These are phyloP conservation scores for Anisogramma anomala DNA, from an alignment of 2,329 filamentous ascomycete species.

Conservation along the genomic window DNA sequence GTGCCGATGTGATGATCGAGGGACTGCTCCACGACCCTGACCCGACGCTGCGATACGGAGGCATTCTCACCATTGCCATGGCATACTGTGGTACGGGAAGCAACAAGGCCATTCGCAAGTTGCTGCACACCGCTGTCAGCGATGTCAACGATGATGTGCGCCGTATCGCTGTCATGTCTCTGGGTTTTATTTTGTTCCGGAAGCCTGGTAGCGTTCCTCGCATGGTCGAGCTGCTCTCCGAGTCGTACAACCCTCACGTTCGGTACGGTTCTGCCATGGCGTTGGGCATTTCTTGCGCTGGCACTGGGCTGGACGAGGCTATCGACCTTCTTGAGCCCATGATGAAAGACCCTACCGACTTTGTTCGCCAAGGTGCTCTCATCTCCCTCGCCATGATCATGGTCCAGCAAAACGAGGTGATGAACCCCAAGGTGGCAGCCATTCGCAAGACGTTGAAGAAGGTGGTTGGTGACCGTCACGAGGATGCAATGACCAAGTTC, in stretches of 20 bases:
- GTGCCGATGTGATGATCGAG: slow-evolving; percentile 87
- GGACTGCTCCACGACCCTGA: slow-evolving; percentile 88
- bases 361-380: slow-evolving; percentile 89
- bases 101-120: slow-evolving; percentile 95
- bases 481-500: slow-evolving; percentile 99
- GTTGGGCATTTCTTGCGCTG: slow-evolving; percentile 92
- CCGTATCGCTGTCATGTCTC: slow-evolving; percentile 89
- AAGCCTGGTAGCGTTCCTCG: slow-evolving; percentile 94
- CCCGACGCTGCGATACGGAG: slow-evolving; percentile 85
- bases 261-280: slow-evolving; percentile 98
- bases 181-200: slow-evolving; percentile 96
- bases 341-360: slow-evolving; percentile 98
- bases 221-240: slow-evolving; percentile 95
- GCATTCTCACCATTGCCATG: slow-evolving; percentile 96
- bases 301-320: slow-evolving; percentile 89
- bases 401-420: slow-evolving; percentile 97
- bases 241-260: slow-evolving; percentile 98
- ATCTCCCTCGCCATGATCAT: slow-evolving; percentile 96
- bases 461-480: slow-evolving; percentile 86
- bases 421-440: slow-evolving; percentile 90
- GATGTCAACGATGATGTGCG: slow-evolving; percentile 97
- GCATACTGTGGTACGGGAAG: slow-evolving; percentile 95
- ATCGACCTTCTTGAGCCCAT: slow-evolving; percentile 96
- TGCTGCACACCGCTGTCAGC: slow-evolving; percentile 91
- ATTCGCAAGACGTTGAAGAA: slow-evolving; percentile 92